Base-by-base conservation (phyloP, 2,329 filamentous ascomycete species). In the Ilyonectria robusta region DNA sequence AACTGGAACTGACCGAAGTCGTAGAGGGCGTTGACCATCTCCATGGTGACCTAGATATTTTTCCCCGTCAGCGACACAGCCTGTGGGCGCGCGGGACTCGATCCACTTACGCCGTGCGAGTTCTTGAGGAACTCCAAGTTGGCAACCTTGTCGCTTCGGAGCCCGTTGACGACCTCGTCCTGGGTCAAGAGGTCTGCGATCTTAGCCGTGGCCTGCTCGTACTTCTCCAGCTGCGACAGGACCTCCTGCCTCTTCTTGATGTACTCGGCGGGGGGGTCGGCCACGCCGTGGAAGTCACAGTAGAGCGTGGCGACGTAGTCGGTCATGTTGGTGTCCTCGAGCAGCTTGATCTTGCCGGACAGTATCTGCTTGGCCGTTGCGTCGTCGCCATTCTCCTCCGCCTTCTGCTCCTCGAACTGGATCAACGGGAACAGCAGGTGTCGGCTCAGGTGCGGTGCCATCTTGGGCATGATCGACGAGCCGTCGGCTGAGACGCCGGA, bases 81-180 rank as follows among this genome's bases (percentile, higher is more conserved):
- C 44, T 60, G 53, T 65, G 57, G 35, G 56, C 44, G 47, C 23
- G 54, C 35, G 44, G 37, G 48, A 55, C 54, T 70, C 50, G 19
- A 67, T 66, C 73, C 61, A 85, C 90, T 79, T 85, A 93, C 96
- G 73, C 92, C 93, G 83, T 99, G 95, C 78, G 96, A 93, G 84
- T 97, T 96, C 88, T 98, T 97, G 72, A 99, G 85, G 81, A 95
- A 99, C 81, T 95, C 94, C 91, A 99, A 92, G 87, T 99, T 99
- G 84, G 95, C 95, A 80, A 95, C 94, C 88, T 99, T 99, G 88
- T 99, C 96, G 81, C 93, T 96, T 76, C 96, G 89, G 78, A 99
- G 87, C 80, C 95, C 95, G 74, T 91, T 92, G 72, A 98, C 92
- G 50, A 99, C 96, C 72, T 94, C 93, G 78, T 97, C 93, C 79